phyloP scores from a whole-genome alignment of 2,329 filamentous ascomycete genomes.

The Talaromyces sp. region DNA sequence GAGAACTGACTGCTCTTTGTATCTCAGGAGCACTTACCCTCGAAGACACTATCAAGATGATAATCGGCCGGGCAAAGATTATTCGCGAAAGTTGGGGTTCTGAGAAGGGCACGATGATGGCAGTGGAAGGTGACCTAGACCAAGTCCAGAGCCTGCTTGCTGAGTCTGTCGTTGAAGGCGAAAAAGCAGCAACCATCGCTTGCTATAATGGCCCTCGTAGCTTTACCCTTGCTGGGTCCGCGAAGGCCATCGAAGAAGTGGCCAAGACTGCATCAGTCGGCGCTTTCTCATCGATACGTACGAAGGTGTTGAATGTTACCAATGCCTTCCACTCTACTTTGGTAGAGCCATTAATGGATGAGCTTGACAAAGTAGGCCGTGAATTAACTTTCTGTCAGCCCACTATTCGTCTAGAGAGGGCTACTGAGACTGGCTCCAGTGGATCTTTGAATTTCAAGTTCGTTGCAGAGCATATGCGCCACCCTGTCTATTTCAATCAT shows the following conservation, averaged over 20 bases:
- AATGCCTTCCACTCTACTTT: conserved; percentile 49
- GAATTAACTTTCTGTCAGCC: conserved; percentile 32
- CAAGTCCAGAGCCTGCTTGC: conserved; percentile 16
- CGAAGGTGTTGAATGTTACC: conserved; percentile 44
- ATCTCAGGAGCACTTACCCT: conserved; percentile 31
- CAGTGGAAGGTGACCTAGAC: conserved; percentile 28
- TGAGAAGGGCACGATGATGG: conserved; percentile 32
- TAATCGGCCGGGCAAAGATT: conserved; percentile 30
- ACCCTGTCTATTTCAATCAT: conserved; percentile 47
- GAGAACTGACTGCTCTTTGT: conserved; percentile 36
- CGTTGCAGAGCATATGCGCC: conserved; percentile 39
- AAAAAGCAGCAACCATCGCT: conserved; percentile 37
- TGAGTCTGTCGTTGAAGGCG: too few species aligned
- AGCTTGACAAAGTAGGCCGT: conserved; percentile 27
- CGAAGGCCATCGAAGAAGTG: conserved; percentile 24
- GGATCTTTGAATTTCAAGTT: not conserved
- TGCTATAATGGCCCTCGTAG: conserved; percentile 25
- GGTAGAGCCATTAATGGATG: conserved; percentile 31
- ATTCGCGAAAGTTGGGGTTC: conserved; percentile 32
- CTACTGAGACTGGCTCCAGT: conserved; percentile 1
- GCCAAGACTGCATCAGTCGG: conserved; percentile 25
- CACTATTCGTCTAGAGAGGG: conserved; percentile 37
- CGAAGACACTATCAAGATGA: conserved; percentile 28
- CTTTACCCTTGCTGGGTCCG: conserved; percentile 16
- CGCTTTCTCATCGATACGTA: conserved; percentile 21